Base-by-base conservation (phyloP, 2,329 filamentous ascomycete genomes). In the Zopfia rhizophila region DNA sequence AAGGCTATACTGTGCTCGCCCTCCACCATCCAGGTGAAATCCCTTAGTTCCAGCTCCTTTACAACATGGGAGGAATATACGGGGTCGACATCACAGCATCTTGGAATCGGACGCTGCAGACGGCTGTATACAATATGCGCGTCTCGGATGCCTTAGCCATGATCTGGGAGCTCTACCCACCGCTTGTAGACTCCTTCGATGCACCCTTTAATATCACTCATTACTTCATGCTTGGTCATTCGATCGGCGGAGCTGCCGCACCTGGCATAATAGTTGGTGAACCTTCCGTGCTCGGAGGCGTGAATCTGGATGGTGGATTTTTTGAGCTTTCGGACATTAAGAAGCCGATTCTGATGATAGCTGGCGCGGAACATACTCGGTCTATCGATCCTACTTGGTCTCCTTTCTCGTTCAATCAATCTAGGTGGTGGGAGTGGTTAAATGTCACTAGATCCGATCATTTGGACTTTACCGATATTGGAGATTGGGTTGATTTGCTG, bases 381-480 rank as follows among this genome's bases (percentile, higher is more conserved):
- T 25, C 25, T 2, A 4, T 41, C 13, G 60, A 65, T 35, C 27
- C 56, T 0, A 48, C 58, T 1, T 64, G 58, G 59, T 19, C 47
- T 7, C 28, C 32, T 0, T 66, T 66, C 16, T 50, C 50, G 3
- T 23, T 29, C 1, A 55, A 53, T 17, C 57, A 63, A 40, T 45
- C 51, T 10, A 60, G 59, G 7, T 65, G 60, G 61, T 55, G 48
- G 29, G 42, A 55, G 13, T 60, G 53, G 51, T 22, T 61, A 13
- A 58, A 52, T 13, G 42, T 65, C 12, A 49, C 36, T 1, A 56
- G 60, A 1, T 43, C 48, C 0, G 23, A 17, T 12, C 63, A 66
- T 38, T 48, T 55, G 12, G 55, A 63, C 18, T 63, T 55, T 25
- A 45, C 52, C 10, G 63, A 66, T 45, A 13, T 66, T 11, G 43